Percentiles rank a stretch among this genome's conserved stretches.
Evolutionary conservation across 345 rosid species (phyloP).

Genomic region (Mercurialis annua): DNA sequence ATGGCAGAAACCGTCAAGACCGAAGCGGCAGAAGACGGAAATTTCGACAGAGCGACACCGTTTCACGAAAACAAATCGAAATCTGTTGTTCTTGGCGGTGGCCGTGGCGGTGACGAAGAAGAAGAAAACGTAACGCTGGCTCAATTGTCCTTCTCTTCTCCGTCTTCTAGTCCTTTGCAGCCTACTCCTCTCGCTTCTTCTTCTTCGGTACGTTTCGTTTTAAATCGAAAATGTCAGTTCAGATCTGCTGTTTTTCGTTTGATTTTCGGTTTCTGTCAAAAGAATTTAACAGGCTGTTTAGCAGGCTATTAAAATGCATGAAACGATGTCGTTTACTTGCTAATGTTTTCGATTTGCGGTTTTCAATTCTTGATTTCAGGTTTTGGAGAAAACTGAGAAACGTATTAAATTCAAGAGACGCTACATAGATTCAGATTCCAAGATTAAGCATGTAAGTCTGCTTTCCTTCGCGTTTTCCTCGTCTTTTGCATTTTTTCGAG

Average conservation of each 20-base stretch:
- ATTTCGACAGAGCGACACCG: conserved; percentile 12
- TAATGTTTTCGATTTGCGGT: not conserved
- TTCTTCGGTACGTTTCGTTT: not conserved
- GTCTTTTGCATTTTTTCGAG: not conserved
- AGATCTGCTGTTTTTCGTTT: conserved; percentile 14
- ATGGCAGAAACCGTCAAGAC: conserved; percentile 23
- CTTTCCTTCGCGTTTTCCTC: not conserved
- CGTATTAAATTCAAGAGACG: conserved; percentile 22
- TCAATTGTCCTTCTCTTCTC: conserved; percentile 12
- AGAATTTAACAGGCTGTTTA: not conserved
- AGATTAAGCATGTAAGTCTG: conserved; percentile 21
- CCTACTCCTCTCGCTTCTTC: conserved; percentile 1
- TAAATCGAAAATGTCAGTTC: not conserved
- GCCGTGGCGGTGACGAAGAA: too few relatives aligned
- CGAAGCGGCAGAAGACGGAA: conserved; percentile 21
- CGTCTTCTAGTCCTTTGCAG: not conserved
- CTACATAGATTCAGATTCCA: conserved; percentile 26
- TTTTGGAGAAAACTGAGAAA: conserved; percentile 14
- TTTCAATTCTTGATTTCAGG: not conserved
- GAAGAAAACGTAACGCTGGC: conserved; percentile 18
- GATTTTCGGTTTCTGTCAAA: not conserved
- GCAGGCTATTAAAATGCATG: too few relatives aligned
- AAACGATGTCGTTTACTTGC: not conserved
- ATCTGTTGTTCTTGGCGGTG: conserved; percentile 3
- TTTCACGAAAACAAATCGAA: not conserved